Percentiles rank a stretch among this genome's conserved stretches.
These are phyloP conservation scores for Larix sibirica DNA, from an alignment of 83 land plant species.

Conservation along the genomic window DNA sequence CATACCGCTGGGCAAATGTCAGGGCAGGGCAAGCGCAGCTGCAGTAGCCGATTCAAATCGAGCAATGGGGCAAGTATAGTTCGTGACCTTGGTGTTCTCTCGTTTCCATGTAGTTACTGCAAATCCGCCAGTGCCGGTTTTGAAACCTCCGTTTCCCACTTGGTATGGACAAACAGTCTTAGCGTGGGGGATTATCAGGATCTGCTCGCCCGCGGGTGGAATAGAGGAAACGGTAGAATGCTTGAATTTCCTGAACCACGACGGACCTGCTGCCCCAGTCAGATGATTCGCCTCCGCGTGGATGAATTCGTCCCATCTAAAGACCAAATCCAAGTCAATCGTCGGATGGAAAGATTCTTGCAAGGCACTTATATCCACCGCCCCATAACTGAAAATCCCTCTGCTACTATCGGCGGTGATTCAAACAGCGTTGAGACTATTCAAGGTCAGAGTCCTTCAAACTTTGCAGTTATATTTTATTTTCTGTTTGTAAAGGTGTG, in stretches of 20 bases:
- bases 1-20: too few relatives aligned
- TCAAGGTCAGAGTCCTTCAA: too few relatives aligned
- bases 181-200: conserved; percentile 26
- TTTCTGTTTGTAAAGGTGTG: too few relatives aligned
- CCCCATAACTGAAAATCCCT: too few relatives aligned
- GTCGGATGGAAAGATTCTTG: conserved; percentile 24
- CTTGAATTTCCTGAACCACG: conserved; percentile 85
- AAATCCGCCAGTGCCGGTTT: not conserved
- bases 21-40: too few relatives aligned
- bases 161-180: not conserved
- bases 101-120: not conserved
- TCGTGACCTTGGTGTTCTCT: too few relatives aligned
- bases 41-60: too few relatives aligned
- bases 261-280: conserved; percentile 85
- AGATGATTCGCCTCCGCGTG: conserved; percentile 81
- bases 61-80: too few relatives aligned
- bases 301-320: conserved; percentile 68
- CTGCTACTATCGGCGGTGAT: too few relatives aligned
- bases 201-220: conserved; percentile 93
- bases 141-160: not conserved
- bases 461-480: too few relatives aligned
- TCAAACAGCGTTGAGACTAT: too few relatives aligned
- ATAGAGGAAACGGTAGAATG: conserved; percentile 77
- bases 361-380: too few relatives aligned
- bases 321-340: conserved; percentile 47